Evolutionary conservation across 768 basidiomycete species (phyloP).

Genomic region (Suillus subluteus): DNA sequence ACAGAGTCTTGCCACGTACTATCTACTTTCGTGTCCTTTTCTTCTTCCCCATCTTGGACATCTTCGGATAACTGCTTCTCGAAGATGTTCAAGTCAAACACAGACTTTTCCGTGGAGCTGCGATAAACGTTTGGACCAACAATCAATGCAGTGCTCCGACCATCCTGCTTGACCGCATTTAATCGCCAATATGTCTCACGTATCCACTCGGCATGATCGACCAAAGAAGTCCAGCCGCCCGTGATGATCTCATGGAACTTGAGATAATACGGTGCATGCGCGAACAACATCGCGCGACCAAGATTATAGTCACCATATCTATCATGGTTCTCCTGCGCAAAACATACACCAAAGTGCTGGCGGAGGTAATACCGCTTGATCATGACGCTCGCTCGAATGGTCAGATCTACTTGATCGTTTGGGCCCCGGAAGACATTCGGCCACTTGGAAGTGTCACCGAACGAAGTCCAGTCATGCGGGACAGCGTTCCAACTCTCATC

Average conservation of each 20-base stretch:
- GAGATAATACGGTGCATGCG: constrained; percentile 4
- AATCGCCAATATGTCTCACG: constrained; percentile 5
- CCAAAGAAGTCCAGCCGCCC: background rate
- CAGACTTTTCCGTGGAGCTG: background rate
- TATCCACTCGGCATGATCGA: constrained; percentile 7
- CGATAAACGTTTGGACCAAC: constrained; percentile 1
- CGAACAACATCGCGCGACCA: background rate
- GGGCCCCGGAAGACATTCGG: background rate
- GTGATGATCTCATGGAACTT: background rate
- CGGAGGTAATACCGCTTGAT: constrained; percentile 4
- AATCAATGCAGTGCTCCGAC: background rate
- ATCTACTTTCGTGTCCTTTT: background rate
- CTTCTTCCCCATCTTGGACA: background rate
- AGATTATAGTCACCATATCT: background rate
- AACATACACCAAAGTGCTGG: background rate
- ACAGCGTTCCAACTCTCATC: background rate
- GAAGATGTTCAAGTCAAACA: background rate
- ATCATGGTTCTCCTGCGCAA: constrained; percentile 4
- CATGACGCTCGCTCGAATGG: background rate
- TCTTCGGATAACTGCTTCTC: background rate
- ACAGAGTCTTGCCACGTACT: background rate
- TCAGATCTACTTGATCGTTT: background rate
- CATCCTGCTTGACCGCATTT: background rate
- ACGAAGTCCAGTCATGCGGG: constrained; percentile 7
- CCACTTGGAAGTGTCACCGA: constrained; percentile 7